Conservation (phyloP, 2,329 filamentous ascomycete genomes). For the Pseudodiploospora longispora region DNA sequence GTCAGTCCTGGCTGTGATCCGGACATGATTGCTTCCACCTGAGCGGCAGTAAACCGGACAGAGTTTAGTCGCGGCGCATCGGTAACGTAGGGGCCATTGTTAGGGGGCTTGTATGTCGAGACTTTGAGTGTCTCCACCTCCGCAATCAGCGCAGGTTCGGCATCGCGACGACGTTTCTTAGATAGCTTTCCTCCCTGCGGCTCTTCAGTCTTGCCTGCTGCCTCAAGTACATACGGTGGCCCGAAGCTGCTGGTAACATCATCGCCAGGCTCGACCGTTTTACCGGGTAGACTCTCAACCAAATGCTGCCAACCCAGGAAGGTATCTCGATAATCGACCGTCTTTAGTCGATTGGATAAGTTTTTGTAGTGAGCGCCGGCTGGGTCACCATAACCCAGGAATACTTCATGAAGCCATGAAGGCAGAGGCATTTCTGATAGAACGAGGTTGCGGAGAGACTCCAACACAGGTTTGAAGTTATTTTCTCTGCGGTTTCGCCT, state of each 20-base stretch:
- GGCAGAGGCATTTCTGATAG: conserved; percentile 80
- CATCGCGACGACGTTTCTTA: conserved; percentile 82
- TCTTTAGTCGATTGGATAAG: conserved; percentile 66
- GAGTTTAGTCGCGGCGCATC: conserved; percentile 75
- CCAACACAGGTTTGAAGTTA: conserved; percentile 90
- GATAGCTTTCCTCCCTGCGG: conserved; percentile 50
- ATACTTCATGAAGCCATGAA: conserved; percentile 91
- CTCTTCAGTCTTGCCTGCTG: conserved; percentile 45
- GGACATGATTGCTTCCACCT: conserved; percentile 87
- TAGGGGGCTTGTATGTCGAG: conserved; percentile 82
- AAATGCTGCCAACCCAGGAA: conserved; percentile 95
- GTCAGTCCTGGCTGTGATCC: conserved; percentile 92
- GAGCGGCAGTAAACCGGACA: conserved; percentile 82
- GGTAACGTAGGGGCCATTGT: conserved; percentile 80
- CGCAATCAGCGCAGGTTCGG: conserved; percentile 55
- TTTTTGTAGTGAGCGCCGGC: conserved; percentile 79
- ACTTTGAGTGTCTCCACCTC: conserved; percentile 66
- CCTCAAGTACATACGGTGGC: conserved; percentile 81
- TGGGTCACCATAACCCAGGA: conserved; percentile 94
- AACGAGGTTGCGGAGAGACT: conserved; percentile 81
- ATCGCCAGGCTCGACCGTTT: conserved; percentile 70
- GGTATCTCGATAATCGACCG: conserved; percentile 85
- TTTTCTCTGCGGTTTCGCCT: conserved; percentile 83
- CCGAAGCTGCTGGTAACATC: conserved; percentile 66
- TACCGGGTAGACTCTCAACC: conserved; percentile 80